Evolutionary conservation across 1,139 yeast genomes (phyloP).

Genomic region (Scheffersomyces lignicola): DNA sequence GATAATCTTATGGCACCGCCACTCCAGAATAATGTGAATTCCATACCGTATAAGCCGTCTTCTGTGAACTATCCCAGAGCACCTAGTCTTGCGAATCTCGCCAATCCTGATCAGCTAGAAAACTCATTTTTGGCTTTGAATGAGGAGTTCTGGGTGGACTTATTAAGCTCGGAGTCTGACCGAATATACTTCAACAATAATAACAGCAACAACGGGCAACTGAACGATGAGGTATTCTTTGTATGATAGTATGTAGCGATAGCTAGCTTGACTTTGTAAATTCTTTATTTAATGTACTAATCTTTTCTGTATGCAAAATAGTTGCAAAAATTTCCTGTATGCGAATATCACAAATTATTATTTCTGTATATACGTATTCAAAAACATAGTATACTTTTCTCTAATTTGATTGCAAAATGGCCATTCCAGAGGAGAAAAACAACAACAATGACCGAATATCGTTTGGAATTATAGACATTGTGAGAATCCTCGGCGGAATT

Average conservation of each 20-base stretch:
- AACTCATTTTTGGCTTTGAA: conserved; percentile 33
- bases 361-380: not conserved
- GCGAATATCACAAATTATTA: not conserved
- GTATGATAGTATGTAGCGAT: conserved; percentile 14
- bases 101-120: conserved; percentile 25
- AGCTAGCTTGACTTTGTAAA: not conserved
- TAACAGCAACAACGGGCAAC: conserved; percentile 14
- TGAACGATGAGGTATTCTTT: conserved; percentile 31
- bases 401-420: no score
- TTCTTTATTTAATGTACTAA: not conserved
- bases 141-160: conserved; percentile 48
- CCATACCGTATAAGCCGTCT: not conserved
- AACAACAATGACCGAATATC: not conserved
- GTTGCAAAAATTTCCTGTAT: not conserved
- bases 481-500: conserved; percentile 49
- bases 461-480: conserved; percentile 37
- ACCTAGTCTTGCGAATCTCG: conserved; percentile 6
- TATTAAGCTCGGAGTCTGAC: conserved; percentile 37
- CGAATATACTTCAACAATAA: conserved; percentile 36
- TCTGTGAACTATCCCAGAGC: not conserved
- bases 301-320: not conserved
- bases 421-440: no score
- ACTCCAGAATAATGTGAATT: not conserved
- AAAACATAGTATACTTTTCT: no score
- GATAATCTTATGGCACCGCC: conserved; percentile 4